These are phyloP conservation scores for Trichoderma erinaceum DNA, from an alignment of 495 filamentous ascomycete genomes.

Conservation along the genomic window DNA sequence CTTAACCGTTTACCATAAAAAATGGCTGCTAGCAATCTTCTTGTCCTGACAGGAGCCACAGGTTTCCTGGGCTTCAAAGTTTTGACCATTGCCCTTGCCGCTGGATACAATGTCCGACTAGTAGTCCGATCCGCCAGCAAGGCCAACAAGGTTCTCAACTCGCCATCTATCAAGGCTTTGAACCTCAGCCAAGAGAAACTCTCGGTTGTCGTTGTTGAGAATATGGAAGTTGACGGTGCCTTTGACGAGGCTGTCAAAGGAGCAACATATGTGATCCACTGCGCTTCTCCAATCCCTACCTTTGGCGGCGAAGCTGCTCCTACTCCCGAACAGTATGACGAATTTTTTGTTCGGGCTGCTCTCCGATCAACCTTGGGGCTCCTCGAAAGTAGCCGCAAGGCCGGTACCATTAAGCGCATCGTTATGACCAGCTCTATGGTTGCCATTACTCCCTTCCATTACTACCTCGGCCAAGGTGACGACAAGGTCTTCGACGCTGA, in stretches of 20 bases:
- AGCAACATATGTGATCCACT: conserved; percentile 38
- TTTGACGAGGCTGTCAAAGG: conserved; percentile 38
- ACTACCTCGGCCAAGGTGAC: conserved; percentile 18
- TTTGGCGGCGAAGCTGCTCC: not conserved
- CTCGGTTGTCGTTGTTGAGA: conserved; percentile 33
- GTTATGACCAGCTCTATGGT: conserved; percentile 45
- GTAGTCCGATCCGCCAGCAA: conserved; percentile 27
- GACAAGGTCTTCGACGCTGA: conserved; percentile 24
- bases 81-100: conserved; percentile 26
- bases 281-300: conserved; percentile 35
- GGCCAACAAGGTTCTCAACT: conserved; percentile 21
- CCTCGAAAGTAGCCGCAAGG: conserved; percentile 58
- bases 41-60: conserved; percentile 8
- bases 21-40: not conserved
- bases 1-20: no score
- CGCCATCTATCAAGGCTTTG: conserved; percentile 17
- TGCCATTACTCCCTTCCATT: conserved; percentile 19
- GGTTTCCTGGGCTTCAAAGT: conserved; percentile 14
- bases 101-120: conserved; percentile 29
- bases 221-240: conserved; percentile 30
- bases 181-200: conserved; percentile 14
- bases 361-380: conserved; percentile 70
- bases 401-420: conserved; percentile 59
- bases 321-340: conserved; percentile 34
- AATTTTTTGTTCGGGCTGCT: conserved; percentile 64